Conservation (phyloP, 805 yeast genomes). For the Candida sithepensis region DNA sequence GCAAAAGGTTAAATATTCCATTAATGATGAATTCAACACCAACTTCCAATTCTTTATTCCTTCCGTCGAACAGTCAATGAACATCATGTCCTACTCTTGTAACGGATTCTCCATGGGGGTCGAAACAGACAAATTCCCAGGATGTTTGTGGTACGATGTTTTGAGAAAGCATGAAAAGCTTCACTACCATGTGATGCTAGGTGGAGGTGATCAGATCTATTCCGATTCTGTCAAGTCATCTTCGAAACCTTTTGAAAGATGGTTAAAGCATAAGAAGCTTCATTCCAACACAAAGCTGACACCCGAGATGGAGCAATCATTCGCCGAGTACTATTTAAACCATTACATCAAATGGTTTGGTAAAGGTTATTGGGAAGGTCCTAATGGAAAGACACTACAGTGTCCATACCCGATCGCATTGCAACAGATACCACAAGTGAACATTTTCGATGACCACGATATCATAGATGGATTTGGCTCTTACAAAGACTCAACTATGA, state of each 20-base stretch:
- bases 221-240: conserved; percentile 73
- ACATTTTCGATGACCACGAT: conserved; percentile 93
- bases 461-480: conserved; percentile 96
- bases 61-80: conserved; percentile 61
- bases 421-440: conserved; percentile 80
- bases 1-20: conserved; percentile 58
- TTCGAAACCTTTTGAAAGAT: conserved; percentile 50
- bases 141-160: conserved; percentile 86
- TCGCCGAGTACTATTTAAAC: conserved; percentile 63
- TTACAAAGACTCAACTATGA: conserved; percentile 73
- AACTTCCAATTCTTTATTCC: conserved; percentile 72
- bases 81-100: conserved; percentile 79
- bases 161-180: conserved; percentile 55
- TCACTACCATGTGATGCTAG: conserved; percentile 88
- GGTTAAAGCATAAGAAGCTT: conserved; percentile 58
- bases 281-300: conserved; percentile 39
- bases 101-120: conserved; percentile 83
- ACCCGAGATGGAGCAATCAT: conserved; percentile 46
- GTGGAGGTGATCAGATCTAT: conserved; percentile 96
- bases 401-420: conserved; percentile 66
- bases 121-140: conserved; percentile 62
- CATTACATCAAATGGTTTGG: conserved; percentile 91
- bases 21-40: conserved; percentile 41
- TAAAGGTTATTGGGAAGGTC: conserved; percentile 77
- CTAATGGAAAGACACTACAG: conserved; percentile 62